Conservation (phyloP, 495 filamentous ascomycete genomes). For the Amorphotheca resinae region DNA sequence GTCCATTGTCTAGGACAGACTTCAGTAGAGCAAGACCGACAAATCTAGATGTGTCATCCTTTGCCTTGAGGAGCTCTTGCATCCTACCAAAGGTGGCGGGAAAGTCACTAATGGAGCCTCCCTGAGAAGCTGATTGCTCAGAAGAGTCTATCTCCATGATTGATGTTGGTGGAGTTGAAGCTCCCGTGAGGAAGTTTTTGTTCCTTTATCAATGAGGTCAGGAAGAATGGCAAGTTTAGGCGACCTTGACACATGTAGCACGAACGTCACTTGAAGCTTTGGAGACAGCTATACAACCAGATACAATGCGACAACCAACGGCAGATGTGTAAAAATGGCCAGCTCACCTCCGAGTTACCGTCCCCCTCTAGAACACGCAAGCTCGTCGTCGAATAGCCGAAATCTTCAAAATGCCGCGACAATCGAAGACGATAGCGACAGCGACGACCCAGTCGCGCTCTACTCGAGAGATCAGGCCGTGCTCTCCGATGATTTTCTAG, state of each 20-base stretch:
- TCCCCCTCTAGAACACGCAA: slow-evolving; percentile 9
- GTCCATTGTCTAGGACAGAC: slow-evolving; percentile 42
- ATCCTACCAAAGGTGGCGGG: slow-evolving; percentile 23
- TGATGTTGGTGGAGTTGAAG: background rate
- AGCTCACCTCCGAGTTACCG: slow-evolving; percentile 18
- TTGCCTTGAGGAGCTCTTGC: slow-evolving; percentile 35
- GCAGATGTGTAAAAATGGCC: slow-evolving; percentile 16
- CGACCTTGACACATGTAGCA: background rate
- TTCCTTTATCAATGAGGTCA: background rate
- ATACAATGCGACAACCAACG: background rate
- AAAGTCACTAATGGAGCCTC: background rate
- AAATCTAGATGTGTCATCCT: slow-evolving; percentile 52
- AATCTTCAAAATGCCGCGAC: slow-evolving; percentile 16
- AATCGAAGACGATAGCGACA: slow-evolving; percentile 25
- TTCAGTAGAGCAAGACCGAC: slow-evolving; percentile 53
- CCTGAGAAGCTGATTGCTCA: background rate
- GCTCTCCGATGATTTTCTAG: slow-evolving; percentile 37
- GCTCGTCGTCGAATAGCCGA: slow-evolving; percentile 19
- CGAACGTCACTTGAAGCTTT: slow-evolving; percentile 3
- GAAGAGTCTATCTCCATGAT: background rate
- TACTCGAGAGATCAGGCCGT: slow-evolving; percentile 25
- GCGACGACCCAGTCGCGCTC: slow-evolving; percentile 35
- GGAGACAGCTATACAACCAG: background rate
- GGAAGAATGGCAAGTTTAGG: background rate
- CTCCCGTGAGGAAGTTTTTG: background rate